A percentile compares a stretch with the other conserved stretches of the same genome.
phyloP scores from a whole-genome alignment of 2,329 filamentous ascomycete genomes.

The Tolypocladium tundrense region DNA sequence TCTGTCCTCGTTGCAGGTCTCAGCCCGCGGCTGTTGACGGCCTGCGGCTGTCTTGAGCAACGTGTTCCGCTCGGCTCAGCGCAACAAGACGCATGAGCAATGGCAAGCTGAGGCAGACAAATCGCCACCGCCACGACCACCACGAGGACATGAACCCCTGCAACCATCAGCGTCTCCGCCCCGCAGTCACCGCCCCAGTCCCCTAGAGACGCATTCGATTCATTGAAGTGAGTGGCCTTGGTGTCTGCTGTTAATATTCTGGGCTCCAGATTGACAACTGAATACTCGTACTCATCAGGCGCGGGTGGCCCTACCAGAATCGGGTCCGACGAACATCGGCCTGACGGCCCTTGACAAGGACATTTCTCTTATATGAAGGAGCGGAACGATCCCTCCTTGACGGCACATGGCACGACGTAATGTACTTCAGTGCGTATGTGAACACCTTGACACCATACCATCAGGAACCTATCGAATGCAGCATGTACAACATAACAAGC shows the following conservation, averaged over 20 bases:
- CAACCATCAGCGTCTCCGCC: not conserved
- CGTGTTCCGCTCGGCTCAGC: not conserved
- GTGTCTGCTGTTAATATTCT: not conserved
- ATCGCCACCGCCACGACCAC: not conserved
- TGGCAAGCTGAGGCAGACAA: not conserved
- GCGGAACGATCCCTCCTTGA: not conserved
- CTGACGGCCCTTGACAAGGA: not conserved
- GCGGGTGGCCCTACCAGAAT: not conserved
- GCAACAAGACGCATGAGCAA: not conserved
- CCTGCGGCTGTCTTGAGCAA: not conserved
- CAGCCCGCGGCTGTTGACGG: not conserved
- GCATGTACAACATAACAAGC: not conserved
- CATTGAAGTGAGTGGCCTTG: not conserved
- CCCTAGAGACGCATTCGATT: not conserved
- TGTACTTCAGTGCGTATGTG: not conserved
- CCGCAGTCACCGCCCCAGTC: not conserved
- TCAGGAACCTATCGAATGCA: not conserved
- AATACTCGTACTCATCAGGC: not conserved
- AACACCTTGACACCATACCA: not conserved
- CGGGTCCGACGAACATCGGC: not conserved
- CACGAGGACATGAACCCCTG: not conserved
- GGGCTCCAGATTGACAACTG: not conserved
- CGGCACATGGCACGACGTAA: not conserved
- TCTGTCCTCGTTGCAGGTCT: not conserved
- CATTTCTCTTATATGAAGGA: not conserved